Evolutionary conservation across 2,329 filamentous ascomycete genomes (phyloP).

Genomic region (Trichoderma sp.): DNA sequence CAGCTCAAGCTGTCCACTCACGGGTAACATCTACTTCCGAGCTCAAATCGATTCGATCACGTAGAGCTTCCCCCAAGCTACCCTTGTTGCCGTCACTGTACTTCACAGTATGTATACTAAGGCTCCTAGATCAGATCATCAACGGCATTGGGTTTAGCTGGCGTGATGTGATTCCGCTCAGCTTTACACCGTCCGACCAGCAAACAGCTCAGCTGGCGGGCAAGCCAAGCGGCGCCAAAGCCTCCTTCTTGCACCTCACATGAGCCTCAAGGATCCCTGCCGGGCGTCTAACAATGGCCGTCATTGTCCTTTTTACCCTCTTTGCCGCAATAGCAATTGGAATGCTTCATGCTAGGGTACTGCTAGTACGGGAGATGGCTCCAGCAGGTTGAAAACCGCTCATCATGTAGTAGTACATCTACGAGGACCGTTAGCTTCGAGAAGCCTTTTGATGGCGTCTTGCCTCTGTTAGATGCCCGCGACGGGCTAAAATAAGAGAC

Average conservation of each 20-base stretch:
- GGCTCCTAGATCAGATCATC: not conserved
- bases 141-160: not conserved
- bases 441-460: constrained; percentile 7
- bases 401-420: too few species aligned
- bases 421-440: not conserved
- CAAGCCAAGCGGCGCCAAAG: too few species aligned
- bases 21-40: not conserved
- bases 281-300: too few species aligned
- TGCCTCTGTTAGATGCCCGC: not conserved
- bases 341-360: too few species aligned
- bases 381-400: too few species aligned
- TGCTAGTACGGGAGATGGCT: too few species aligned
- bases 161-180: not conserved
- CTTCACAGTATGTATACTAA: not conserved
- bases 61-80: not conserved
- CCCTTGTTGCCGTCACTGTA: not conserved
- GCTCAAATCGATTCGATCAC: not conserved
- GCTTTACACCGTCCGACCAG: too few species aligned
- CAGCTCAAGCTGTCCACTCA: not conserved
- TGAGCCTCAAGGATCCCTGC: too few species aligned
- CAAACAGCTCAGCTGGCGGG: too few species aligned
- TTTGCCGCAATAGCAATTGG: too few species aligned
- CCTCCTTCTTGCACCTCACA: too few species aligned
- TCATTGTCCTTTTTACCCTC: too few species aligned
- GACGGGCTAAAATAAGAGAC: constrained; percentile 21